Base-by-base conservation (phyloP, 2,329 filamentous ascomycete genomes). In the Botrytis porri region DNA sequence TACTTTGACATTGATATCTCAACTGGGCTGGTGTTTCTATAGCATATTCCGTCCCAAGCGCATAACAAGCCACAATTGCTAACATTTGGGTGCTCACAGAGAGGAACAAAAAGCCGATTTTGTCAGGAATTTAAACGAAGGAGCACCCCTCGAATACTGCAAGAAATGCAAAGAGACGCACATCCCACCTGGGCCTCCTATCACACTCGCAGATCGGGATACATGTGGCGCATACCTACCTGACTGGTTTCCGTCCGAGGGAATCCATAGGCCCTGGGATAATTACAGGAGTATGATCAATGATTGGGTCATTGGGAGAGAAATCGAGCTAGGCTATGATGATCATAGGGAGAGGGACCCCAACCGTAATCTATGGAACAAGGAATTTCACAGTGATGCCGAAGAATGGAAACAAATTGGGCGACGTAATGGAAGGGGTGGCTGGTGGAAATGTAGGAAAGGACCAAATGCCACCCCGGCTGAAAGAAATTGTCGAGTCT, bases 391-490 rank as follows among this genome's bases (percentile, higher is more conserved):
- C 67, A 73, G 77, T 1, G 65, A 74, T 22, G 71, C 74, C 10
- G 57, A 62, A 7, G 72, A 75, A 37, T 81, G 79, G 79, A 72
- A 71, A 66, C 66, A 71, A 8, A 39, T 74, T 18, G 76, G 77
- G 35, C 73, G 75, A 12, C 1, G 18, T 25, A 32, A 22, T n/a
- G 61, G 69, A 35, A 63, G 45, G 10, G 76, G 75, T 5, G 78
- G 79, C 32, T 80, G 78, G 78, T 79, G 78, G 78, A 78, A 75
- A 57, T 80, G 79, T 43, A 67, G 77, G 43, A 72, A 12, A 20
- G 76, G 72, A 22, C 41, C 41, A 4, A 41, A 73, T n/a, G 77
- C 76, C 9, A 73, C 75, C 16, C 48, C 48, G 7, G 75, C 70
- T 7, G 78, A 80, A 69, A 62, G 18, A 54, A 74, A 37, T 10